phyloP scores from a whole-genome alignment of 2,329 filamentous ascomycete species.

The Fusarium lateritium region DNA sequence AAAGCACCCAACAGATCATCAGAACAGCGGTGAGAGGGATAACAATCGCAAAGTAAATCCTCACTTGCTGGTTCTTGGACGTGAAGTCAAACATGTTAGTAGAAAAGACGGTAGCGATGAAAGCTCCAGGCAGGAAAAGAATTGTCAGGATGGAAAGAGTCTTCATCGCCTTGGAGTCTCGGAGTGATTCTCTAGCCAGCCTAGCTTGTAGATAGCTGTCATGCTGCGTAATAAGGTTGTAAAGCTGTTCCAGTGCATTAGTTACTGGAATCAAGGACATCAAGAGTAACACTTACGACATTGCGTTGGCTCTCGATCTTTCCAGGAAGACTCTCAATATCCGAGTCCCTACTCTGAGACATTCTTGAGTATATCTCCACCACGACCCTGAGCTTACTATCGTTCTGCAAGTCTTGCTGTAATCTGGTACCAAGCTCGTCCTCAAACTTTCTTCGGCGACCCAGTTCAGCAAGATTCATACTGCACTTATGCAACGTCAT shows the following conservation, averaged over 20 bases:
- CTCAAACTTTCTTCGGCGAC: neutral
- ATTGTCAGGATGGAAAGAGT: neutral
- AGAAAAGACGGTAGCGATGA: neutral
- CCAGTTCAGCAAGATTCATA: neutral
- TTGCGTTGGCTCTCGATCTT: constrained; percentile 2
- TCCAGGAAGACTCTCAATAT: neutral
- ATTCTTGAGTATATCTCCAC: neutral
- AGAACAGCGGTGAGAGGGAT: accelerated
- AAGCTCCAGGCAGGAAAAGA: neutral
- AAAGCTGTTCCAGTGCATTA: neutral
- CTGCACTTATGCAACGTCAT: neutral
- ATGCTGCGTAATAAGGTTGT: neutral
- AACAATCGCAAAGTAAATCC: neutral
- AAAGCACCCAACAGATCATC: neutral
- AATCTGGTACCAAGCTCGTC: accelerated
- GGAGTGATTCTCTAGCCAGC: neutral
- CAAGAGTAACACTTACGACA: neutral
- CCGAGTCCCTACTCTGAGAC: neutral
- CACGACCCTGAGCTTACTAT: neutral
- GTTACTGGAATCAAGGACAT: neutral
- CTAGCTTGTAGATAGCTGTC: neutral
- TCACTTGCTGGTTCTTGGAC: neutral
- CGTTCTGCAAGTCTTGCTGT: accelerated
- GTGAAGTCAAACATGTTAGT: neutral
- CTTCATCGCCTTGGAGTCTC: neutral